Percentiles rank a stretch among this genome's conserved stretches.
These are phyloP conservation scores for Brassica rapa DNA, from an alignment of 345 rosid genomes.

Conservation along the genomic window DNA sequence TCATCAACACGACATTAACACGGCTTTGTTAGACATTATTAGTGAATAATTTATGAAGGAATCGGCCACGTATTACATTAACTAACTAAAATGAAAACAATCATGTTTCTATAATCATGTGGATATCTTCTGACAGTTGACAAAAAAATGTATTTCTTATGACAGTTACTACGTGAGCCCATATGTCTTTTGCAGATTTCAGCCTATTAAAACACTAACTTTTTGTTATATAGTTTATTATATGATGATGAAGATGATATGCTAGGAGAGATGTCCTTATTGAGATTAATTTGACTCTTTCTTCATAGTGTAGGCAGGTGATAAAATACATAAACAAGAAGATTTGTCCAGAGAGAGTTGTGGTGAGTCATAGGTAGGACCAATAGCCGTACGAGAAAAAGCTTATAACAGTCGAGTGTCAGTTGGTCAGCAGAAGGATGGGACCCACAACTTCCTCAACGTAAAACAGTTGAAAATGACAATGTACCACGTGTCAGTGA, in stretches of 20 bases:
- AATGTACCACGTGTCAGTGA: neutral
- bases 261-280: neutral
- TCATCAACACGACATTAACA: conserved; percentile 9
- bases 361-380: conserved; percentile 21
- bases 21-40: conserved; percentile 1
- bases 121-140: neutral
- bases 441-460: conserved; percentile 8
- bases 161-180: conserved; percentile 1
- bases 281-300: neutral
- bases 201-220: neutral
- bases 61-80: conserved; percentile 12
- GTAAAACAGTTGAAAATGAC: neutral
- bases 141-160: neutral
- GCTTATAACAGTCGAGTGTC: conserved; percentile 7
- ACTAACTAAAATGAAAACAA: neutral
- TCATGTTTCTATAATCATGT: neutral
- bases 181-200: neutral
- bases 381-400: conserved; percentile 2
- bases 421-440: conserved; percentile 24
- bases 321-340: neutral
- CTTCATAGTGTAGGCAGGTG: neutral
- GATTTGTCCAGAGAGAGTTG: neutral
- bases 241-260: neutral
- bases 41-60: neutral
- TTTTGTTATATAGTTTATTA: neutral